Evolutionary conservation across 106 monocot species (phyloP), one percentile per base, ranked within the genome.

Genomic region (Xerophyta viscosa): DNA sequence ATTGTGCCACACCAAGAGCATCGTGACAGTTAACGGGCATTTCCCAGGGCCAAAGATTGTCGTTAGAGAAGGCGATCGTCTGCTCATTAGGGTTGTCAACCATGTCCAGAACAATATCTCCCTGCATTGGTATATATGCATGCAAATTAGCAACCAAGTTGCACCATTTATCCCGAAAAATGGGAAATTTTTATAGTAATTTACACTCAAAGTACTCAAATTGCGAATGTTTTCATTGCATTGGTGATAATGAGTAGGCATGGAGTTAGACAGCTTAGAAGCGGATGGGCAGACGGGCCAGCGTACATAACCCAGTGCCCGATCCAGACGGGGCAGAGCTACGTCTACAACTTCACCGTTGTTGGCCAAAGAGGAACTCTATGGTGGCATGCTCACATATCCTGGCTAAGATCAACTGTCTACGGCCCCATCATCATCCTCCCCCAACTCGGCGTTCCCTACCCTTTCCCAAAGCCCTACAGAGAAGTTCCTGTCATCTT

Each of bases 291-390:
- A 1, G 82, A 82, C 37, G 82, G 82, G 5, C 76, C 81, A 7
- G 66, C 81, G 0, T 81, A 81, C 27, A 57, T 81, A 18, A 72
- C 76, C 31, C 81, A 81, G 26, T 81, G 81, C 39, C 81, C 81
- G 28, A 76, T 81, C 13, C 76, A 65, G 18, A 71, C 71, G 6
- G 71, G 76, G 6, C 57, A 51, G 29, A 76, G 62, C 37, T 81
- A 71, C 27, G 76, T 56, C 11, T 81, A 76, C 66, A 72, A 76
- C 21, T 81, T 76, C 56, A 81, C 81, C 11, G 55, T 72, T 2
- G 67, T 48, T 1, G 81, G 71, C 20, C 81, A 81, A 44, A 58
- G 76, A 39, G 81, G 81, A 15, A 81, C 81, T 13, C 58, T 82
- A 0, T 68, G 62, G 23, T 82, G 82, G 82, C 82, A 82, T 24